Base-by-base conservation (phyloP, 2,329 filamentous ascomycete species). In the Dothidotthia symphoricarpi region DNA sequence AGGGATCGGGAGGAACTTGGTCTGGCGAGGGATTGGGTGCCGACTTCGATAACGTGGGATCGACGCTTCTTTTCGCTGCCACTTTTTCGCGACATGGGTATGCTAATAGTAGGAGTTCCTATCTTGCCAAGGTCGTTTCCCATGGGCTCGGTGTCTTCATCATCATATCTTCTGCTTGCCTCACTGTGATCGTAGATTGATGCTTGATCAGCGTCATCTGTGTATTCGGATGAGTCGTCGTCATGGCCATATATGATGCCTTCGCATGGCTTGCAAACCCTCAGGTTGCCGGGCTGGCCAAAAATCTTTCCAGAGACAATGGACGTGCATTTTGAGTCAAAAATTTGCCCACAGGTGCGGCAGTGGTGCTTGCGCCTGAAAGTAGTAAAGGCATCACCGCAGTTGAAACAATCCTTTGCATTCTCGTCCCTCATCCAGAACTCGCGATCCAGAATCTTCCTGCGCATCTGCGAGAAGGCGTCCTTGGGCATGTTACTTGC, bases 371-470 rank as follows among this genome's bases (percentile, higher is more conserved):
- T 98, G 49, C 93, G 82, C 42, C 93, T 81, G 62, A 97, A 97
- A 1, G 91, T 93, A 0, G 88, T 89, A 60, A 98, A 98, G 2
- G 86, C 79, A 41, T 88, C 85, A 29, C 88, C 88, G 57, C 93
- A 98, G 29, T 88, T 80, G 63, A 96, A 98, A 60, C 93, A 98
- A 56, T 96, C 91, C 63, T 95, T 97, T 43, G 91, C 94, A 47
- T 94, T 96, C 60, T 97, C 93, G 62, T 98, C 93, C 43, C 89
- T 87, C 93, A 98, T 98, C 93, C 91, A 97, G 55, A 95, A 97
- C 53, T 97, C 90, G 59, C 90, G 93, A 63, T 87, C 95, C 30
- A 97, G 71, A 6, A 98, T 83, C 59, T 91, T 89, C 56, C 88
- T 86, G 46, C 85, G 82, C 74, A 95, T 85, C 52, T 86, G 83